Base-by-base conservation (phyloP, 345 rosid genomes). In the Psidium friedrichsthalianum region DNA sequence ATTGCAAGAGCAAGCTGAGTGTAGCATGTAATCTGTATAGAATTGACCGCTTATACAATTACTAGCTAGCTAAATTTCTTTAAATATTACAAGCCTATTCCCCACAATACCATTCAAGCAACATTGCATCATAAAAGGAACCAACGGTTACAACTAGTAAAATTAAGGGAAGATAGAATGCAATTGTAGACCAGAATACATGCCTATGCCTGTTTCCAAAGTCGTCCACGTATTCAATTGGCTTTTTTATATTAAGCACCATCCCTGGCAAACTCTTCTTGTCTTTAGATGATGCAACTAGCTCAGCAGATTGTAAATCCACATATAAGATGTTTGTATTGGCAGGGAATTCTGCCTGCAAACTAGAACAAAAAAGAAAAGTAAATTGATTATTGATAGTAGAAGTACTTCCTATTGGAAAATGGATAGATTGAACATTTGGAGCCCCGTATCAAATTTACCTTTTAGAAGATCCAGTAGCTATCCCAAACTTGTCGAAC, bases 291-390 rank as follows among this genome's bases (percentile, higher is more conserved):
- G 97, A 95, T 85, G 91, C 98, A 91, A 95, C 88, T 83, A 87
- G 85, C 90, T 94, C 96, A 40, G 91, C 94, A 24, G 98, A 90
- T 82, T 87, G 89, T 89, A 97, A 90, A 91, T 94, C 96, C 87
- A 97, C 95, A 82, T 95, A 95, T 24, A 97, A 91, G 86, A 97
- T 95, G 89, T 97, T 97, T 83, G 98, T 97, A 90, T 96, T 96
- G 88, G 99, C 98, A 87, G 96, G 99, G 90, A 94, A 94, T 57
- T 93, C 93, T 51, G 88, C 87, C 92, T 92, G 97, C 91, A 92
- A 92, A 90, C 99, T 89, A 78, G 90, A 56, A 57, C 49, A 64
- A 44, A 61, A 40, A 51, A 82, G 40, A 82, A 40, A 61, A 53
- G 25, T 36, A n/a, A 51, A 86, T 44, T 6, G 18, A 61, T 51